These are phyloP conservation scores for Tremella mesenterica DNA, from an alignment of 768 basidiomycete genomes.

Conservation along the genomic window DNA sequence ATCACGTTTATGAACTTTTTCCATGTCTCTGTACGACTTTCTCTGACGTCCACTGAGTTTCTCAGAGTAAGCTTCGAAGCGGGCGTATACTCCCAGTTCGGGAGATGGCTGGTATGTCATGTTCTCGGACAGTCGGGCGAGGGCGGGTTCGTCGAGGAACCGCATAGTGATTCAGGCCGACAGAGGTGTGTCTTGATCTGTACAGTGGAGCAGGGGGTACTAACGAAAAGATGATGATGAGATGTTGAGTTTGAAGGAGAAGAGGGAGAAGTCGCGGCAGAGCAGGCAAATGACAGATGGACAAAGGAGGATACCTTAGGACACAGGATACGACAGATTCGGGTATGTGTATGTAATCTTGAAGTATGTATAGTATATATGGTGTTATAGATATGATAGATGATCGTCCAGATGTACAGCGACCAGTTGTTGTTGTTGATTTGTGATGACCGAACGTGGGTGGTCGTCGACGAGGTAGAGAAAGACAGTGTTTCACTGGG, in stretches of 20 bases:
- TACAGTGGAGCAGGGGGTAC: neutral
- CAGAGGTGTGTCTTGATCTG: neutral
- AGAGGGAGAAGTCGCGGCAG: neutral
- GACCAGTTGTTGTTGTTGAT: neutral
- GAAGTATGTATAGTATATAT: neutral
- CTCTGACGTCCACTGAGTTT: constrained; percentile 96
- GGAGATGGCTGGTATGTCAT: constrained; percentile 59
- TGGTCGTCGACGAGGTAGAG: neutral
- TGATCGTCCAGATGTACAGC: neutral
- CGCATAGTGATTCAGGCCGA: constrained; percentile 55
- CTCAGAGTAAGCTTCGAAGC: constrained; percentile 94
- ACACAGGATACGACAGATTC: no score
- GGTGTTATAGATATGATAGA: neutral
- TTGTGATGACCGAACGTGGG: neutral
- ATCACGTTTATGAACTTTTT: constrained; percentile 69
- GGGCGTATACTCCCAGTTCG: constrained; percentile 71
- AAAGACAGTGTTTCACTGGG: neutral
- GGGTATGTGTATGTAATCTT: no score
- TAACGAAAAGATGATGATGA: neutral
- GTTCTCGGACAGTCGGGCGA: constrained; percentile 65
- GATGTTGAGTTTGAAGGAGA: neutral
- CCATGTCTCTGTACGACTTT: constrained; percentile 87
- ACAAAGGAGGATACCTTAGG: neutral
- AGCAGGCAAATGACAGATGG: neutral
- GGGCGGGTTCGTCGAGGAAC: constrained; percentile 66